Base-by-base conservation (phyloP, 306 rosid species). In the apple (Malus domestica) region DNA sequence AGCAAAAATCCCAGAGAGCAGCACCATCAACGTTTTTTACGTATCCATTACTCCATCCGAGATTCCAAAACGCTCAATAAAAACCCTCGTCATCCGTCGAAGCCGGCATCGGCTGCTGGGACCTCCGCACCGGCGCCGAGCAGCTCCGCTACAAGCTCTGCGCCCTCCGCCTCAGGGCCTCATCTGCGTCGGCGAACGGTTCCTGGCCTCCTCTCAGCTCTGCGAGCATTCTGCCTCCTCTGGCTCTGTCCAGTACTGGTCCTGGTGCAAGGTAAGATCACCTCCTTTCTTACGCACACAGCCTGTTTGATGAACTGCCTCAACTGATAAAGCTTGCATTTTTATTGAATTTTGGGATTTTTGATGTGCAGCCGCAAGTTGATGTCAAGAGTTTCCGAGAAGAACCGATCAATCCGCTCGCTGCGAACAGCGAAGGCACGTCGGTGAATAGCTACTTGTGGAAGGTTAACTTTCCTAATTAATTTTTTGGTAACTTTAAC, bases 71-170 rank as follows among this genome's bases (percentile, higher is more conserved):
- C 51, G 4, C 12, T n/a, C 27, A 16, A 29, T 58, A 32, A 40
- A 15, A 49, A 15, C 8, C 55, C 55, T 49, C 40, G 3, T 92
- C 99, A 16, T 88, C 92, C 1, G 63, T 77, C 38, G 97, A 89
- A 45, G 86, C 79, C 1, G 93, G 92, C 22, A 88, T 95, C 25
- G 93, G 97, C 38, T 88, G 97, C 44, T 95, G 97, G 97, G 90
- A 92, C 75, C 88, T 92, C 14, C 80, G 68, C 7, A 87, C 89
- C 10, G 97, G 97, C 27, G 80, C 85, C 6, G 97, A 95, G 76
- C 82, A 80, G 72, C 89, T 86, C 67, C 93, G 96, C 52, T 87
- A 83, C 84, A 95, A 95, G 79, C 75, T 89, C 0, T 90, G 96
- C 65, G 83, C 89, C 16, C 97, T 58, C 84, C 93, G 5, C 44